Evolutionary conservation across 2,329 filamentous ascomycete species (phyloP), one percentile per base, ranked within the genome.

Genomic region (Aspergillus caelatus): DNA sequence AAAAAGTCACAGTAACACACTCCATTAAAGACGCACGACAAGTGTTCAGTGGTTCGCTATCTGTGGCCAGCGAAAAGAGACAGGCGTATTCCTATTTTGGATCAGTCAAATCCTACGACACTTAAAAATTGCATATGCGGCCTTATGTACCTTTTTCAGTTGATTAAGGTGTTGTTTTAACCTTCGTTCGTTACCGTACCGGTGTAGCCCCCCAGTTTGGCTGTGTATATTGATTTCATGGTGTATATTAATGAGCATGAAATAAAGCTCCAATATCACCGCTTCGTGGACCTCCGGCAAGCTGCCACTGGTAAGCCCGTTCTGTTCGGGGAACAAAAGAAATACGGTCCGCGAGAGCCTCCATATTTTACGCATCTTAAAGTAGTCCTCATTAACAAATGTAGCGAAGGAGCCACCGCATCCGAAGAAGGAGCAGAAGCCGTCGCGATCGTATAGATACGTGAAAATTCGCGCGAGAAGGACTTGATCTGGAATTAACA

Each of bases 401-500:
- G 53, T 28, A 2, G 63, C 58, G 21, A 65, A 63, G 14, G 62
- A 39, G 21, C 63, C 63, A 12, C 63, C 63, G 14, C 63, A 63
- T 11, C 63, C 61, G 26, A 65, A 61, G 36, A 65, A 65, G 28
- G 48, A 50, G 48, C 63, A 65, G 28, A 58, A 61, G 1, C 63
- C 61, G 16, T 65, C 63, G 23, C 63, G 58, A 32, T 63, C 61
- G 36, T 63, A 63, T 3, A 65, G 50, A 30, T 63, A 65, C 3
- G 56, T 57, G n/a, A 65, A 54, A 2, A 63, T 58, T 14, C 63
- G 53, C 2, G 61, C 61, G 4, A 65, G 43, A 14, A 65, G 45
- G 26, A 63, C 58, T 36, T 65, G 63, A 41, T 63, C 63, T 8
- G 58, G 55, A 5, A 52, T 46, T 14, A 55, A 46, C 8, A 46